Conservation (phyloP, 306 rosid genomes). For the Glycine latifolia region DNA sequence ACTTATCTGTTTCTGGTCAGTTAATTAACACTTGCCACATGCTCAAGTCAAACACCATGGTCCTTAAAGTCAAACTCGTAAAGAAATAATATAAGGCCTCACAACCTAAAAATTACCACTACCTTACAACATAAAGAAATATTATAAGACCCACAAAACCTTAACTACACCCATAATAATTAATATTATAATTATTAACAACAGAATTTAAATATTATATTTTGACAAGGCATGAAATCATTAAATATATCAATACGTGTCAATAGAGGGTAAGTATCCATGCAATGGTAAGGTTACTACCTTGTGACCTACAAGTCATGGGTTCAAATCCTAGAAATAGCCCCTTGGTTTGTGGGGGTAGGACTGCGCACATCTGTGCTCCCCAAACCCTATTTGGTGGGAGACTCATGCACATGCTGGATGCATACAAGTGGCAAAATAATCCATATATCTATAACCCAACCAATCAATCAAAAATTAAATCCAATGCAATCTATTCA, state of each 20-base stretch:
- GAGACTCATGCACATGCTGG: slow-evolving; percentile 22
- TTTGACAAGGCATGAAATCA: slow-evolving; percentile 20
- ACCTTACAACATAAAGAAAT: slow-evolving; percentile 20
- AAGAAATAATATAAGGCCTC: slow-evolving; percentile 28
- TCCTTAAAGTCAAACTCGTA: slow-evolving; percentile 16
- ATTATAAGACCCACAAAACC: slow-evolving; percentile 34
- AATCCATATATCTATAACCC: not conserved
- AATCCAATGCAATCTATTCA: not conserved
- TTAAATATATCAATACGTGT: slow-evolving; percentile 13
- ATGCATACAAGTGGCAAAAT: slow-evolving; percentile 9
- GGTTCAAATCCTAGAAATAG: slow-evolving; percentile 4
- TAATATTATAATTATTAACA: not conserved
- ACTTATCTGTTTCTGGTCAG: not conserved
- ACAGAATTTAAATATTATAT: not conserved
- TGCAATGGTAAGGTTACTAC: not conserved
- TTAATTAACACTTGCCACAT: slow-evolving; percentile 11
- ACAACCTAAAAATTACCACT: slow-evolving; percentile 8
- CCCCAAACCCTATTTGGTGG: not conserved
- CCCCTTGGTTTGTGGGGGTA: not conserved
- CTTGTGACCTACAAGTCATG: not conserved
- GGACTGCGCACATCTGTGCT: not conserved
- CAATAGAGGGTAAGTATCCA: not conserved
- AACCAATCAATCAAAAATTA: not conserved
- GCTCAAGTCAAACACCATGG: slow-evolving; percentile 32
- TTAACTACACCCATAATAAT: slow-evolving; percentile 27